Evolutionary conservation across 495 filamentous ascomycete species (phyloP), one percentile per base, ranked within the genome.

Genomic region (Talaromyces borbonicus): DNA sequence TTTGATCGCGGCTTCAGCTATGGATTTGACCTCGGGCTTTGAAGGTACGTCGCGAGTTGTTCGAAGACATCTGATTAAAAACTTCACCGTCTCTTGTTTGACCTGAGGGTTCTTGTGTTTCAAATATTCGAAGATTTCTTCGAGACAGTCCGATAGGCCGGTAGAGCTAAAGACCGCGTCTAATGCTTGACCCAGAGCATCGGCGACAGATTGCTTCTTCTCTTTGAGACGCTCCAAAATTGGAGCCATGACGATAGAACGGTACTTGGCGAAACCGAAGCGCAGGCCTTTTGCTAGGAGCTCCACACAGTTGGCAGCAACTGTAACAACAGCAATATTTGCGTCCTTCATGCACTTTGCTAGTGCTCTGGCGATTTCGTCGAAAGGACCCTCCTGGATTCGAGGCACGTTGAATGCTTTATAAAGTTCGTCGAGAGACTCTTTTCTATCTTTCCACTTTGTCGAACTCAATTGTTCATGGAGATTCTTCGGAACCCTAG

Each of bases 341-440:
- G 93, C 92, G 57, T 99, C 93, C 61, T 97, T 97, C 90, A 97
- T 97, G 54, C 78, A 86, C 60, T 96, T 97, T 22, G 92, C 92
- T 35, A 97, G 67, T 4, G 73, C 77, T 35, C 81, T 75, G 33
- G 85, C 77, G 55, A 95, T 79, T 50, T 97, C 89, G 61, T 82
- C 77, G 52, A 84, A 99, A 31, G 82, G 83, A 3, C 78, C 89
- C 48, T 97, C 92, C 62, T 94, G 90, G 59, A 99, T 95, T 44
- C 83, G 78, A 18, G 92, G 90, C 14, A 92, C 81, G 57, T 97
- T 95, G 44, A 93, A 63, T 7, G 77, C 71, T 9, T 71, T 71
- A 55, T 83, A 81, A 2, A 96, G 66, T 5, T 80, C 90, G 48
- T 99, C 93, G 22, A 96, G 67, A 0, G 87, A 84, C 39, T 99